Conservation (phyloP, 2,329 filamentous ascomycete genomes). For the Setomelanomma holmii region DNA sequence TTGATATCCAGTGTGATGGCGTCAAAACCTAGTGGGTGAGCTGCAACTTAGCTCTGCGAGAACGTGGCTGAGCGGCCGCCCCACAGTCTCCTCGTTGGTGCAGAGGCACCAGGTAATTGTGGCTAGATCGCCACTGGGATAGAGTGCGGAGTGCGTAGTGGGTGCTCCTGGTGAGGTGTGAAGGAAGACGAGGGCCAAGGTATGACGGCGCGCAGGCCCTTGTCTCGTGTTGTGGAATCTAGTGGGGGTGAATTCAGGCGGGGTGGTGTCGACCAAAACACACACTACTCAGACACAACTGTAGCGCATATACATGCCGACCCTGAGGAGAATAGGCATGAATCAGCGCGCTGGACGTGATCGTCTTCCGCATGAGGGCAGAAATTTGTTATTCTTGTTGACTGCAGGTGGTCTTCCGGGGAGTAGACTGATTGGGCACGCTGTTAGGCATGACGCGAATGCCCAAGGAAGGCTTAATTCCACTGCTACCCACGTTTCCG, state of each 20-base stretch:
- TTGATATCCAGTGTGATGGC: constrained; percentile 24
- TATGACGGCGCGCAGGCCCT: constrained; percentile 16
- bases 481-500: constrained; percentile 11
- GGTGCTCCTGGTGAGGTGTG: constrained; percentile 6
- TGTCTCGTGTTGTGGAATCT: constrained; percentile 9
- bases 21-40: constrained; percentile 30
- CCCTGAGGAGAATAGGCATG: background rate
- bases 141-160: constrained; percentile 3
- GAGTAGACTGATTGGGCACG: constrained; percentile 24
- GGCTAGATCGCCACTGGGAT: constrained; percentile 10
- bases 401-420: constrained; percentile 15
- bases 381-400: constrained; percentile 19
- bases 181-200: constrained; percentile 6
- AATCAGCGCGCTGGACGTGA: background rate
- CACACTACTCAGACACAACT: too few relatives aligned
- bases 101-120: constrained; percentile 25
- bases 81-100: constrained; percentile 19
- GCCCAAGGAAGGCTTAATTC: constrained; percentile 16
- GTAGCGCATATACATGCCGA: constrained; percentile 6
- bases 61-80: constrained; percentile 33
- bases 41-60: constrained; percentile 31
- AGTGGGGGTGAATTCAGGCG: constrained; percentile 19
- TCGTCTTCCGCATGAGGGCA: background rate
- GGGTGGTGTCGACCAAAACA: constrained; percentile 6
- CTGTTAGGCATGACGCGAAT: constrained; percentile 18